Conservation (phyloP, 768 basidiomycete genomes). For the Leccinum fibrillosum region DNA sequence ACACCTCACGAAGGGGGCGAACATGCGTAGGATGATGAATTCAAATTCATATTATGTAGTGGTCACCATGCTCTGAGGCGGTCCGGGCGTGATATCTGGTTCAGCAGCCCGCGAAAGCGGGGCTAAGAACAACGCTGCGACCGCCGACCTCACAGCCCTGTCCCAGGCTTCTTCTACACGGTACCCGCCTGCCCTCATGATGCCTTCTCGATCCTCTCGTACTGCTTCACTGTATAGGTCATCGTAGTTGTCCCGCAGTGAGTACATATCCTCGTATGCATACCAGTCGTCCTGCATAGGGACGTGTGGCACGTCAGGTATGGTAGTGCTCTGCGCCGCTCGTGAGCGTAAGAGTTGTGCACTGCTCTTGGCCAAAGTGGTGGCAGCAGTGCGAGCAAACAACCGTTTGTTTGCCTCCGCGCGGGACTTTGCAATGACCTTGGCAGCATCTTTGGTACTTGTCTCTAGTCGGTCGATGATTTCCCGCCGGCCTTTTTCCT, state of each 20-base stretch:
- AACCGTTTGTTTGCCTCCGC: constrained; percentile 62
- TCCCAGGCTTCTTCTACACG: constrained; percentile 83
- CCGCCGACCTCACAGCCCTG: constrained; percentile 68
- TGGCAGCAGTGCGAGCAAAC: constrained; percentile 48
- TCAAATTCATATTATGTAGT: constrained; percentile 28
- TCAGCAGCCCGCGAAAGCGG: constrained; percentile 39
- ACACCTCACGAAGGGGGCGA: background rate
- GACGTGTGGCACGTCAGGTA: constrained; percentile 79
- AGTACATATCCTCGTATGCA: constrained; percentile 67
- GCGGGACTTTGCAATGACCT: constrained; percentile 66
- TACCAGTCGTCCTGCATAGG: constrained; percentile 77
- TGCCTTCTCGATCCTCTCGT: constrained; percentile 69
- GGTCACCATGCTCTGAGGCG: constrained; percentile 45
- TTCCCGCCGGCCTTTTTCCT: constrained; percentile 65
- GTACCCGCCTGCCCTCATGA: constrained; percentile 84
- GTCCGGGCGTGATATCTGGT: constrained; percentile 1
- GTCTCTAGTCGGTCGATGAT: constrained; percentile 83
- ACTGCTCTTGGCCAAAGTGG: constrained; percentile 40
- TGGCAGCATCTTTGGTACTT: constrained; percentile 65
- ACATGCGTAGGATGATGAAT: background rate
- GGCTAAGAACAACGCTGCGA: constrained; percentile 66
- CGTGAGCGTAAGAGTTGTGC: constrained; percentile 57
- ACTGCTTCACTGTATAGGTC: constrained; percentile 77
- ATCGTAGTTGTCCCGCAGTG: constrained; percentile 55
- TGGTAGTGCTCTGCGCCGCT: constrained; percentile 58